Conservation (phyloP, 1,139 yeast species). For the Komagataea norvegica region DNA sequence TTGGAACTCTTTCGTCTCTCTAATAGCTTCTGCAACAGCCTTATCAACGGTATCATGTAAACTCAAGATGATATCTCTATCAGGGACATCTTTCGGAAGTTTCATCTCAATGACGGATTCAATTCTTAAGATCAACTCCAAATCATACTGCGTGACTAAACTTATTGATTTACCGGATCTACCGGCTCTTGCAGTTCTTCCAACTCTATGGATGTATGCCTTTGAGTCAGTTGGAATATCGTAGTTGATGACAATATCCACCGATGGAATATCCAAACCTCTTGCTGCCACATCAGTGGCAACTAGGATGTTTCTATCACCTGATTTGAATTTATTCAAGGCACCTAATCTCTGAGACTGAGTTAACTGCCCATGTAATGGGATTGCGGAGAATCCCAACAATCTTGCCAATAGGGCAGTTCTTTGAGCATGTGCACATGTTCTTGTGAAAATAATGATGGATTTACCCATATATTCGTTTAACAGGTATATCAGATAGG, state of each 20-base stretch:
- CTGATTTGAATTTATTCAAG: constrained; percentile 84
- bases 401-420: constrained; percentile 77
- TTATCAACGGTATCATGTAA: constrained; percentile 85
- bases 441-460: constrained; percentile 84
- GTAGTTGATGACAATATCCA: constrained; percentile 87
- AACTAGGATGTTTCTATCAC: constrained; percentile 73
- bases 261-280: constrained; percentile 94
- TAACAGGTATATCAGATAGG: constrained; percentile 73
- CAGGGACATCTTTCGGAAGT: constrained; percentile 78
- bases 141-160: constrained; percentile 89
- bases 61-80: constrained; percentile 71
- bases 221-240: constrained; percentile 98
- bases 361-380: constrained; percentile 89
- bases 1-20: constrained; percentile 75
- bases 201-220: constrained; percentile 95
- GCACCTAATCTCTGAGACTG: constrained; percentile 94
- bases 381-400: constrained; percentile 84
- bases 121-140: constrained; percentile 80
- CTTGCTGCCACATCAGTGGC: constrained; percentile 99
- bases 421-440: constrained; percentile 93
- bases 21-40: constrained; percentile 86
- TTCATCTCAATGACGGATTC: constrained; percentile 82
- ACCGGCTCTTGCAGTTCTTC: constrained; percentile 98
- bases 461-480: constrained; percentile 86
- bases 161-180: constrained; percentile 90